These are phyloP conservation scores for Lactarius evosmus DNA, from an alignment of 768 basidiomycete genomes.

Conservation along the genomic window DNA sequence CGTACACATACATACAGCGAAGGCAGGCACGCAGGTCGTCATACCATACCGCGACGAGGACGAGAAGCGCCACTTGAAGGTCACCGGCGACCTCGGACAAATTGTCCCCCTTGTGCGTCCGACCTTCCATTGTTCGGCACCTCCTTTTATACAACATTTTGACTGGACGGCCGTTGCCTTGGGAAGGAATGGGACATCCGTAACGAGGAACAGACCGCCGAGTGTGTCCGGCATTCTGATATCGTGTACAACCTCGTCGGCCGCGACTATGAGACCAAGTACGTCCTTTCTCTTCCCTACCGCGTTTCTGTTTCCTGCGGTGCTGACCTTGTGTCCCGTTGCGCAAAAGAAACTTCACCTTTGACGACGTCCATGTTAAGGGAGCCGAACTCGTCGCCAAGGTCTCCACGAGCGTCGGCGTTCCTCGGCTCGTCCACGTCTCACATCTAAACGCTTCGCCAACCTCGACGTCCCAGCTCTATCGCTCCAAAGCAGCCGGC, in stretches of 20 bases:
- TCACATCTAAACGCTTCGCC: conserved; percentile 91
- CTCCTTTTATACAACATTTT: conserved; percentile 7
- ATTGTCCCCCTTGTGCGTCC: conserved; percentile 82
- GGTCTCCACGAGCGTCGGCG: conserved; percentile 71
- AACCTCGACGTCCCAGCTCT: conserved; percentile 76
- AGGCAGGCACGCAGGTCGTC: conserved; percentile 89
- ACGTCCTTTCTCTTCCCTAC: conserved; percentile 29
- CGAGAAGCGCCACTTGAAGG: conserved; percentile 83
- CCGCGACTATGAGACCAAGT: conserved; percentile 96
- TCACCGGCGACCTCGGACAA: conserved; percentile 96
- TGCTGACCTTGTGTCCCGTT: background rate
- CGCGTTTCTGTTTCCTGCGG: background rate
- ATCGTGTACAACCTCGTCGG: conserved; percentile 96
- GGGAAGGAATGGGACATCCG: conserved; percentile 92
- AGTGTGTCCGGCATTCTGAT: conserved; percentile 92
- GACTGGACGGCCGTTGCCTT: background rate
- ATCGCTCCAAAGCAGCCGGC: conserved; percentile 85
- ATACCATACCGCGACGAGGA: conserved; percentile 95
- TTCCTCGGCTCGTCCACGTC: conserved; percentile 86
- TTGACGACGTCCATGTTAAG: conserved; percentile 70
- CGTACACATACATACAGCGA: too few relatives aligned
- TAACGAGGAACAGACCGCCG: conserved; percentile 85
- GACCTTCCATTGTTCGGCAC: conserved; percentile 9
- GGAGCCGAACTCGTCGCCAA: conserved; percentile 86
- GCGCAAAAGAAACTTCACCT: conserved; percentile 79